Conservation (phyloP, 208 protist species). For the Trypanosoma rangeli region DNA sequence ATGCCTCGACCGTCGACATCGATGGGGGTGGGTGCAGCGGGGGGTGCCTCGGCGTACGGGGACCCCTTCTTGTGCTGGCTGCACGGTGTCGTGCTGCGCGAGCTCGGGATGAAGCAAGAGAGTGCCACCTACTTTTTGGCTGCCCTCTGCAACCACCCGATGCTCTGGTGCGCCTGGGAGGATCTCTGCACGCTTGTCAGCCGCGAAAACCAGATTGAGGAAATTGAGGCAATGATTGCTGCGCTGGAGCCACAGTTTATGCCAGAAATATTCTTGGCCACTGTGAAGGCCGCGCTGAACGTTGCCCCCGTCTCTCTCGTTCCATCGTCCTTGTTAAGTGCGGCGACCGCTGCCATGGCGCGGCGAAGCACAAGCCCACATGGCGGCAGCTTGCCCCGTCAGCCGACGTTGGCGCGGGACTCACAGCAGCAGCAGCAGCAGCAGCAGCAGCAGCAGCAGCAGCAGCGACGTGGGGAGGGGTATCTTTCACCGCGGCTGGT, state of each 20-base stretch:
- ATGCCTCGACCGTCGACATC: conserved; percentile 1
- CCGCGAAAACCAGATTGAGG: conserved; percentile 67
- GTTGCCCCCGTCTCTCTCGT: conserved; percentile 47
- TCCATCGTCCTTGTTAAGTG: background rate
- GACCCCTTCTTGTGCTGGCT: conserved; percentile 89
- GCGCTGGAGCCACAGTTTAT: conserved; percentile 52
- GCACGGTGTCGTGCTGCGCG: conserved; percentile 77
- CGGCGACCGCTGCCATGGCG: background rate
- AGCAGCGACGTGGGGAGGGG: background rate
- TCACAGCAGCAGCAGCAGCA: background rate
- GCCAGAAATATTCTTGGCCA: conserved; percentile 66
- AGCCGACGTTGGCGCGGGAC: background rate
- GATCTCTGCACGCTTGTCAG: conserved; percentile 70
- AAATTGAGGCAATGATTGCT: conserved; percentile 42
- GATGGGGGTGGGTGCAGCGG: background rate
- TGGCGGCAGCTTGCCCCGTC: conserved; percentile 3
- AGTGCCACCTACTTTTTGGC: conserved; percentile 67
- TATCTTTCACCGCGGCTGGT: conserved; percentile 13
- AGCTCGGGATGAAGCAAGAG: conserved; percentile 74
- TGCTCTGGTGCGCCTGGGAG: conserved; percentile 84
- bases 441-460: background rate
- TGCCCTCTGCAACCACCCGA: conserved; percentile 53
- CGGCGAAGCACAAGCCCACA: conserved; percentile 19
- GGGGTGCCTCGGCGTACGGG: conserved; percentile 11
- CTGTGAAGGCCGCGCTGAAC: conserved; percentile 58